Evolutionary conservation across 1,139 yeast species (phyloP), one percentile per base, ranked within the genome.

Genomic region (Geotrichum armillariae): DNA sequence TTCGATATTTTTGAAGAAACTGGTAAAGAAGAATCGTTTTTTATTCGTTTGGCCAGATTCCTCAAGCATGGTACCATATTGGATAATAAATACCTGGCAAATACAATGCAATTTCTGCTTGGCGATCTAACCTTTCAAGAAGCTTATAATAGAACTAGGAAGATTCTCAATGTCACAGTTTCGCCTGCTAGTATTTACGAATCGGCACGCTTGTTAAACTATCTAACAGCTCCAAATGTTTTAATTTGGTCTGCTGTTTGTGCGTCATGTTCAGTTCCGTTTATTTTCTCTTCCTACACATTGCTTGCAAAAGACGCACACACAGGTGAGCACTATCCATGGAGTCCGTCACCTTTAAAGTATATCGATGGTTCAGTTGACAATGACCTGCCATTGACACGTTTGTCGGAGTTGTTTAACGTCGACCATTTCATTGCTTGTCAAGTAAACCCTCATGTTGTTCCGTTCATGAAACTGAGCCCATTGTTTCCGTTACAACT

Each of bases 341-440:
- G 99, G 99, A 84, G 85, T 55, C 88, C 90, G 48, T 79, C 88
- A 0, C 78, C 91, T 9, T 79, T 83, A 46, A 85, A 85, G 60
- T 93, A 85, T 67, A 91, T 93, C 34, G 99, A 94, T 67, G 99
- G 99, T 0, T 89, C 96, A 0, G 96, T 94, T 4, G 95, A 91
- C 63, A 88, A 89, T 58, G 99, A 93, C 65, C 71, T 93, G 46
- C 99, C 99, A 1, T 83, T 90, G 27, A 78, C 95, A 0, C 77
- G 97, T 59, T 73, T 93, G 17, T 86, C 95, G 43, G 99, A 93
- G 66, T 87, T 93, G 91, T 94, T 93, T 65, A 93, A 93, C 62
- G 96, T 93, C 33, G 95, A 93, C 65, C 97, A 94, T 66, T 91
- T 93, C 54, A 88, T 93, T 63, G 98, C 96, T 0, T 91, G 96